These are phyloP conservation scores for Epichloe sp. DNA, from an alignment of 2,329 filamentous ascomycete genomes.

Conservation along the genomic window DNA sequence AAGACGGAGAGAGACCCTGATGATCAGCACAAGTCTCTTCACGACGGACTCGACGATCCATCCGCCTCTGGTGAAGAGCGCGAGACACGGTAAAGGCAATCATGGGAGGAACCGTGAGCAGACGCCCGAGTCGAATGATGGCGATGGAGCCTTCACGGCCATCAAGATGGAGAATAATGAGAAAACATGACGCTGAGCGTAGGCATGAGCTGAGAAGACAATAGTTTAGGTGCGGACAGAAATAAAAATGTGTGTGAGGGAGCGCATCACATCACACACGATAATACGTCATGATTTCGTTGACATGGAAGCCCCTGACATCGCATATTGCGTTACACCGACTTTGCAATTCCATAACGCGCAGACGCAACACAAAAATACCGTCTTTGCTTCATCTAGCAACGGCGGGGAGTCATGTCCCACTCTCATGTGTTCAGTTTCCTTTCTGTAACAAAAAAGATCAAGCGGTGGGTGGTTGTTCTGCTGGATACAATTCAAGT, in stretches of 20 bases:
- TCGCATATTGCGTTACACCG: too few species aligned
- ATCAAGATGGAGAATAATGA: slow-evolving; percentile 3
- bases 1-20: neutral
- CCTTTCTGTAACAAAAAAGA: neutral
- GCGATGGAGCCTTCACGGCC: slow-evolving; percentile 2
- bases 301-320: too few species aligned
- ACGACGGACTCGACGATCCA: neutral
- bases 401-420: neutral
- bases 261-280: too few species aligned
- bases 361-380: neutral
- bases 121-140: slow-evolving; percentile 1
- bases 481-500: neutral
- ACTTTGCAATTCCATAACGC: too few species aligned
- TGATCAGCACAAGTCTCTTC: neutral
- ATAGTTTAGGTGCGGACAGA: too few species aligned
- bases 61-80: slow-evolving; percentile 18
- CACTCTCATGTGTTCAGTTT: neutral
- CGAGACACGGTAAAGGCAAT: neutral
- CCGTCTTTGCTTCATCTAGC: neutral
- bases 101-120: neutral
- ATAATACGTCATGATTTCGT: too few species aligned
- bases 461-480: neutral
- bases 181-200: slow-evolving; percentile 17
- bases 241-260: too few species aligned
- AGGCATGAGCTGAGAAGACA: slow-evolving; percentile 1